Evolutionary conservation across 768 basidiomycete genomes (phyloP), one percentile per base, ranked within the genome.

Genomic region (Collybiopsis confluens): DNA sequence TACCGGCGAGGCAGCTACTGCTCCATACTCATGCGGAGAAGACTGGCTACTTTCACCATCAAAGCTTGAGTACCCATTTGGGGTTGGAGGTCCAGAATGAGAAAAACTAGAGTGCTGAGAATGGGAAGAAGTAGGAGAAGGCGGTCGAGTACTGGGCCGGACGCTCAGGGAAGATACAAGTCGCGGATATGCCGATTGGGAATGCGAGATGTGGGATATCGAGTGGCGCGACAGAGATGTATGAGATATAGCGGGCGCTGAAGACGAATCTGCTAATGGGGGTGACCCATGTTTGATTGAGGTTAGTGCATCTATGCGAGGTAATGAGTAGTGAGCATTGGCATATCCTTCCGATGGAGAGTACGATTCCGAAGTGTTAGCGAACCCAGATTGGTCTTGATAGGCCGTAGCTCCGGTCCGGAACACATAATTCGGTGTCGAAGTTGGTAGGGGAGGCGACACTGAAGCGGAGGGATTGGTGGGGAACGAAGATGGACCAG

Each of bases 151-250:
- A 48, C 68, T 68, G 4, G 65, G 58, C 55, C 30, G 37, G 21
- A 20, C 36, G 20, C 27, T 43, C 52, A 45, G 23, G 15, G 41
- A 42, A 2, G 52, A 45, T 18, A 23, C 18, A 20, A 58, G 73
- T 3, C 4, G 65, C 45, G 72, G 66, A 54, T 77, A 75, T 20
- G 35, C 23, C 23, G 74, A 65, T 11, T 78, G 76, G 0, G 80
- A 79, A 54, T 81, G 79, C 0, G 80, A 81, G 21, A 83, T 78
- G 54, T 82, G 81, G 0, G 81, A 81, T 23, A 83, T 80, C 5
- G 81, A 82, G 38, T 81, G 77, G 9, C 82, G 76, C n/a, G 80
- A 82, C 7, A 65, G 63, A 50, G 62, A 66, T 1, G 63, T 26
- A n/a, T 23, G 30, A 61, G 2, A 64, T 67, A 15, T 24, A 65